Percentiles rank a stretch among this genome's conserved stretches.
These are phyloP conservation scores for Ascochyta viciae-villosae DNA, from an alignment of 2,329 filamentous ascomycete species.

Conservation along the genomic window DNA sequence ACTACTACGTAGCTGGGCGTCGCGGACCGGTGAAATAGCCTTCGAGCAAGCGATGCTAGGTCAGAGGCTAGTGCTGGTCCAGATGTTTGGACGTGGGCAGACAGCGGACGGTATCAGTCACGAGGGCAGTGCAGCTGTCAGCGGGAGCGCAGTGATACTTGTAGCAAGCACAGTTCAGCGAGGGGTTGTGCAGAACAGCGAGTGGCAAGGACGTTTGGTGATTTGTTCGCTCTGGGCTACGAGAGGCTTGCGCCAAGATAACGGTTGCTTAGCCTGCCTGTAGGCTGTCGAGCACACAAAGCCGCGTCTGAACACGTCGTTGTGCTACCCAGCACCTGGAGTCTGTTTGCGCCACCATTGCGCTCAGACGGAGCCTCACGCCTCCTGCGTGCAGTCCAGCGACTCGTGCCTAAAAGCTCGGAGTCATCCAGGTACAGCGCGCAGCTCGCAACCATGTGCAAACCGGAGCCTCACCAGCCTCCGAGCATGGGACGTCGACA, in stretches of 20 bases:
- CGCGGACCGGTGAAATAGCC: constrained; percentile 38
- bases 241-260: constrained; percentile 15
- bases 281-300: constrained; percentile 8
- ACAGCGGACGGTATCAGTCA: constrained; percentile 14
- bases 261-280: constrained; percentile 14
- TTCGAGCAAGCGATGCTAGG: constrained; percentile 29
- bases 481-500: constrained; percentile 9
- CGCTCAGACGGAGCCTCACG: constrained; percentile 3
- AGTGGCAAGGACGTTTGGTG: constrained; percentile 6
- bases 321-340: background rate
- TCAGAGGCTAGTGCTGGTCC: constrained; percentile 19
- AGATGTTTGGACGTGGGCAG: constrained; percentile 10
- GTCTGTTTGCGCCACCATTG: background rate
- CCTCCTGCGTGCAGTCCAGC: background rate
- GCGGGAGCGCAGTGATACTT: constrained; percentile 2
- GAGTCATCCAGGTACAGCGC: background rate
- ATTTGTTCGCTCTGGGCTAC: constrained; percentile 10
- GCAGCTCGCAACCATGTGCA: background rate
- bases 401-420: background rate
- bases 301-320: constrained; percentile 18
- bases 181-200: constrained; percentile 7
- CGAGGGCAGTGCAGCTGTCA: constrained; percentile 16
- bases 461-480: constrained; percentile 3
- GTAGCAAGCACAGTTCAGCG: constrained; percentile 17
- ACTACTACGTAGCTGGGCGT: constrained; percentile 12